These are phyloP conservation scores for Saturnispora bothae DNA, from an alignment of 805 yeast genomes.

Conservation along the genomic window DNA sequence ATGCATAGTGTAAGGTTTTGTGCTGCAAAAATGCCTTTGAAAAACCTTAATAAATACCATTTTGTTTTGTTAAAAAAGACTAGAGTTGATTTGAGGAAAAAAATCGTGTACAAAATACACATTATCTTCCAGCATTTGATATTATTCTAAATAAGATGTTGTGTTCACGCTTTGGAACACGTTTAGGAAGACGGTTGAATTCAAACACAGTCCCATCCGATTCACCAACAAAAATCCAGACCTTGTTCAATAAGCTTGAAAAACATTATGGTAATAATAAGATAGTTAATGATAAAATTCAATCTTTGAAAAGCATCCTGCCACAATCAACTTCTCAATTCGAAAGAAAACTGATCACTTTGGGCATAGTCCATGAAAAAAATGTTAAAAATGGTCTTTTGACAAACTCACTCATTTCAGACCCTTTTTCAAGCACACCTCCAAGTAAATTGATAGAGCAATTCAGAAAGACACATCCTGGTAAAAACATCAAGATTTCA, in stretches of 20 bases:
- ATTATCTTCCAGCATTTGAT: too few relatives aligned
- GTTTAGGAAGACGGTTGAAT: too few relatives aligned
- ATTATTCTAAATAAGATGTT: too few relatives aligned
- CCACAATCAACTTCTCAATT: slow-evolving; percentile 12
- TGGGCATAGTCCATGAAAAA: slow-evolving; percentile 22
- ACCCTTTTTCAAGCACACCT: slow-evolving; percentile 23
- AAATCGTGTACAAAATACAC: too few relatives aligned
- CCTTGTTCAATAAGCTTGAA: slow-evolving; percentile 2
- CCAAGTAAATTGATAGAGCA: slow-evolving; percentile 14
- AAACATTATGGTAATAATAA: slow-evolving; percentile 11
- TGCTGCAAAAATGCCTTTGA: slow-evolving; percentile 7
- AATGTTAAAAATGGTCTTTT: slow-evolving; percentile 16
- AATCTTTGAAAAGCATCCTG: slow-evolving; percentile 11
- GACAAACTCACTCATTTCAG: slow-evolving; percentile 20
- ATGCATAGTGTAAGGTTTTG: slow-evolving; percentile 20
- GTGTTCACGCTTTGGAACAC: too few relatives aligned
- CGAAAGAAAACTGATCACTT: slow-evolving; percentile 17
- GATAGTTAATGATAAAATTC: slow-evolving; percentile 12
- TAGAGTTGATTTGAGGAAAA: background rate
- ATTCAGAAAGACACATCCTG: slow-evolving; percentile 8
- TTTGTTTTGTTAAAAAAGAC: background rate
- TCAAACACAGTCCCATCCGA: too few relatives aligned
- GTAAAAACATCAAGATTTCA: slow-evolving; percentile 10
- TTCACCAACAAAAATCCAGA: too few relatives aligned
- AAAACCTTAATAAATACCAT: background rate